These are phyloP conservation scores for Halteria grandinella DNA, from an alignment of 73 alveolate species.

Conservation along the genomic window DNA sequence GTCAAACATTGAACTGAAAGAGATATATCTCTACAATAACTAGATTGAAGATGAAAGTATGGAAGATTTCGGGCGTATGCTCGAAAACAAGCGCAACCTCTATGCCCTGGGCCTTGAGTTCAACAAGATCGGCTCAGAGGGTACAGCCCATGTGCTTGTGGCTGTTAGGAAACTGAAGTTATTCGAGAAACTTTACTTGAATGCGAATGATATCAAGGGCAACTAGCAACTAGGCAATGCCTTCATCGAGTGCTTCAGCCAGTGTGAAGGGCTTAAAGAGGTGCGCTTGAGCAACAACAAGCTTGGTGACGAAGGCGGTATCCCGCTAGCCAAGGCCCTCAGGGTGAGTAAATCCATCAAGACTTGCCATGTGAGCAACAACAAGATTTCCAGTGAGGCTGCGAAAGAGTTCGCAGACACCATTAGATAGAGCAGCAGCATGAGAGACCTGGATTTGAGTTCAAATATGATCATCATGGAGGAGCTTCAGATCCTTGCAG, in stretches of 20 bases:
- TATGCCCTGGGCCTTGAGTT: constrained; percentile 59
- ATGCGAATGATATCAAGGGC: constrained; percentile 50
- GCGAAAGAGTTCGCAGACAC: constrained; percentile 52
- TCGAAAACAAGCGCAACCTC: constrained; percentile 37
- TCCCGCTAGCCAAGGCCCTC: constrained; percentile 38
- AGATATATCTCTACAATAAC: constrained; percentile 56
- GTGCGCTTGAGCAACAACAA: constrained; percentile 54
- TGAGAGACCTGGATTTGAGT: constrained; percentile 60
- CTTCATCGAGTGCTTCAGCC: constrained; percentile 25
- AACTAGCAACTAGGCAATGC: constrained; percentile 47
- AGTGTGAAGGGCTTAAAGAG: constrained; percentile 31
- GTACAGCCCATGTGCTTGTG: constrained; percentile 34
- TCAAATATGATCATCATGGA: constrained; percentile 63
- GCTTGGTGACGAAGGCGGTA: constrained; percentile 63
- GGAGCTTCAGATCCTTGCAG: constrained; percentile 57
- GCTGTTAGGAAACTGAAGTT: background rate
- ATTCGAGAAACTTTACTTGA: constrained; percentile 62
- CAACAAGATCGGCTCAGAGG: constrained; percentile 59
- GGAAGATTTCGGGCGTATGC: constrained; percentile 35
- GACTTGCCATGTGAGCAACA: constrained; percentile 44
- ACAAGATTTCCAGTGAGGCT: constrained; percentile 57
- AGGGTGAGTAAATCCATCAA: constrained; percentile 19
- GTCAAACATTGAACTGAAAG: constrained; percentile 39
- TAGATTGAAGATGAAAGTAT: constrained; percentile 41
- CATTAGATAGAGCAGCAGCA: background rate